Evolutionary conservation across 257 asterid species (phyloP), one percentile per base, ranked within the genome.

Genomic region (Rubia yunnanensis): DNA sequence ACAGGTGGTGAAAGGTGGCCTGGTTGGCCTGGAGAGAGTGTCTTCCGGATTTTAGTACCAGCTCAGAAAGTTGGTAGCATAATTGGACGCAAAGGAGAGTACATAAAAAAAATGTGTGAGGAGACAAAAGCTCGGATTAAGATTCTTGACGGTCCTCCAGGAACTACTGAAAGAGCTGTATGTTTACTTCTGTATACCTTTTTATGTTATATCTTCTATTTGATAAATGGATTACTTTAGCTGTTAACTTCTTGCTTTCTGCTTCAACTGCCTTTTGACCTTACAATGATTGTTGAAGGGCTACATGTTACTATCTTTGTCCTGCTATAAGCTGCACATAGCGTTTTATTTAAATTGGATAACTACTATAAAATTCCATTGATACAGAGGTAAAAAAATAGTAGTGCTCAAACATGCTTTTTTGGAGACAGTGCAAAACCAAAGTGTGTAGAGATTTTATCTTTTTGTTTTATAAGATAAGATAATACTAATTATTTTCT

Each of bases 11-110:
- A 87, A 56, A 92, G 80, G 80, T 92, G 99, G 99, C 97, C 96
- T 18, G 99, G 99, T 36, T 92, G 99, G 99, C 99, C 99, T 63
- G 99, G 99, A 65, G 99, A 92, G 83, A 86, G 88, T 60, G 78
- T 92, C 63, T 92, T 86, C 74, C 86, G 99, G 73, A 86, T 92
- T 81, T 62, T 92, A 83, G 97, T 92, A 22, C 99, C 97, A 68
- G 85, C 97, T 35, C 99, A 92, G 70, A 92, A 92, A 83, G 99
- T 92, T 70, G 99, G 99, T 57, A 75, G 95, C 73, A 90, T 92
- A 73, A 92, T 92, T 81, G 99, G 99, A 56, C 99, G 99, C 55
- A 92, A 92, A 75, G 99, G 99, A 60, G 99, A 92, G 79, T 92
- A 66, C 76, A 89, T 92, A 60, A 92, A 92, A 78, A 92, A 86